Base-by-base conservation (phyloP, 2,329 filamentous ascomycete species). In the Aspergillus alliaceus region DNA sequence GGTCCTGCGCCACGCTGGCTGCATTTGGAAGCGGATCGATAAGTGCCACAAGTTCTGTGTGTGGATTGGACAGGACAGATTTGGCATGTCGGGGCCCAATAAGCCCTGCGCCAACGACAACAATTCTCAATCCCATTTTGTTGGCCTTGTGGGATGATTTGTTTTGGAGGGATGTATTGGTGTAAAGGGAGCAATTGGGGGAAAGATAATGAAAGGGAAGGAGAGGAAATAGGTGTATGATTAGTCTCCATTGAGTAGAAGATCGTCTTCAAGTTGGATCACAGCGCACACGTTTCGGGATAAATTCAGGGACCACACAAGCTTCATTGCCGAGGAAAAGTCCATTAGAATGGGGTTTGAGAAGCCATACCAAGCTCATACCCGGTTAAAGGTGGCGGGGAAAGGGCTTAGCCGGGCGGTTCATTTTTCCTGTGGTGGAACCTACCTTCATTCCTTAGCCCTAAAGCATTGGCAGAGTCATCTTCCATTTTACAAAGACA, bases 21-120 rank as follows among this genome's bases (percentile, higher is more conserved):
- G 75, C 76, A 18, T 70, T 68, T 12, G 75, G 74, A 40, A 73
- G 71, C 20, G 79, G 79, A 59, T 83, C 80, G 40, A 82, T 76
- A 18, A 83, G 70, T 37, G 77, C 80, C 12, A 70, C 55, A 3
- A 83, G 71, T 8, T 69, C 64, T 22, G 79, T 75, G 18, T 67
- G 64, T 6, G 72, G 68, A 57, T 77, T 74, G 4, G 66, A 61
- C 27, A 73, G 57, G 8, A 83, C 71, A 15, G 79, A 77, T 59
- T 77, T 65, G 0, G 79, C 80, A 63, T 84, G 81, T 22, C 80
- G 75, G 34, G 80, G 80, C 3, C 80, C 81, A 51, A 83, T 82
- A 14, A 79, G 66, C 2, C 80, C 82, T 29, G 73, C 74, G 34
- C 80, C 80, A 54, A 83, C 69, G 50, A 83, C 71, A 24, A 77